A percentile compares a stretch with the other conserved stretches of the same genome.
phyloP scores from a whole-genome alignment of 2,329 filamentous ascomycete species.

The Rhexocercosporidium sp. region DNA sequence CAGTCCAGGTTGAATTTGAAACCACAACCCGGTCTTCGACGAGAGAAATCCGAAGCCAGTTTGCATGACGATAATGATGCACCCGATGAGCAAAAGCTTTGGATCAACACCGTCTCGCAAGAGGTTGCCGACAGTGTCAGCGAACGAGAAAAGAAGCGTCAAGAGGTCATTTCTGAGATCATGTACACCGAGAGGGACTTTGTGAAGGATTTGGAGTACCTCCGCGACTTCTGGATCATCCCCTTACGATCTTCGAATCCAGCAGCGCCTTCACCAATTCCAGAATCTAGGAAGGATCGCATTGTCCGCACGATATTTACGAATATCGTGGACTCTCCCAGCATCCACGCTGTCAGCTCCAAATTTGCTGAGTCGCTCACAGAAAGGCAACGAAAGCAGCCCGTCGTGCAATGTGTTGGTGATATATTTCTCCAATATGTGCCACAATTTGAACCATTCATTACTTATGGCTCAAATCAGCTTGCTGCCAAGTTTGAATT shows the following conservation, averaged over 20 bases:
- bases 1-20: conserved; percentile 94
- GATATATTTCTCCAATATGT: conserved; percentile 95
- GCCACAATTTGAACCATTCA: conserved; percentile 93
- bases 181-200: conserved; percentile 99
- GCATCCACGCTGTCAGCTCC: conserved; percentile 88
- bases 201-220: conserved; percentile 96
- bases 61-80: conserved; percentile 88
- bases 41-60: conserved; percentile 71
- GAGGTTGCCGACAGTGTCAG: conserved; percentile 89
- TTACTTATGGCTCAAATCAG: conserved; percentile 94
- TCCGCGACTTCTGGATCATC: conserved; percentile 98
- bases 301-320: conserved; percentile 95
- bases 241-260: conserved; percentile 77
- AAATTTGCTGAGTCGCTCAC: conserved; percentile 88
- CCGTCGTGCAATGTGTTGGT: conserved; percentile 86
- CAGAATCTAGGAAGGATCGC: conserved; percentile 82
- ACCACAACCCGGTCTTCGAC: conserved; percentile 78
- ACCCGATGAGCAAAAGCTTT: conserved; percentile 95
- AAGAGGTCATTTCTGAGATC: conserved; percentile 97
- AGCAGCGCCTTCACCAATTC: conserved; percentile 77
- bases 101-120: conserved; percentile 98
- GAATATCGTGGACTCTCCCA: conserved; percentile 84
- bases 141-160: conserved; percentile 94
- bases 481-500: conserved; percentile 98
- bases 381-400: conserved; percentile 85